Percentiles rank a stretch among this genome's conserved stretches.
These are phyloP conservation scores for Ballota nigra DNA, from an alignment of 257 asterid species.

Conservation along the genomic window DNA sequence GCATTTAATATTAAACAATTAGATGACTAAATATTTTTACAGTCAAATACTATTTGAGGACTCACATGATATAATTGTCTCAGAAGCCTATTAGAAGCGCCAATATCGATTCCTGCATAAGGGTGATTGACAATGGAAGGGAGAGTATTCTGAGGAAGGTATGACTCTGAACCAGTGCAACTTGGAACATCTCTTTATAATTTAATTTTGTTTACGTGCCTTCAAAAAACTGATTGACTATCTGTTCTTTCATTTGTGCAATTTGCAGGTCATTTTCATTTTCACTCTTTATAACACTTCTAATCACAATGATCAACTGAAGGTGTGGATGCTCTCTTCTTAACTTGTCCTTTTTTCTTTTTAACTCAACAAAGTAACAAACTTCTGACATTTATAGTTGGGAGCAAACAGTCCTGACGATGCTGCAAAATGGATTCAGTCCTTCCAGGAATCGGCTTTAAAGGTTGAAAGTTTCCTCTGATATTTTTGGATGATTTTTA, in stretches of 20 bases:
- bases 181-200: conserved; percentile 14
- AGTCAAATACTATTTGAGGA: conserved; percentile 11
- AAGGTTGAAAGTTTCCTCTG: conserved; percentile 50
- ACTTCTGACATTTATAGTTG: conserved; percentile 48
- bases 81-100: conserved; percentile 98
- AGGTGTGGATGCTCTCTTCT: conserved; percentile 54
- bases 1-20: background rate
- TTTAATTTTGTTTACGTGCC: conserved; percentile 10
- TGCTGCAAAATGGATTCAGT: conserved; percentile 94
- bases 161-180: conserved; percentile 16
- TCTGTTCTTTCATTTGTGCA: conserved; percentile 25
- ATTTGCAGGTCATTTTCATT: conserved; percentile 57
- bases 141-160: conserved; percentile 94
- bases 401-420: conserved; percentile 99
- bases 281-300: conserved; percentile 77
- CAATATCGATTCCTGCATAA: conserved; percentile 85
- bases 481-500: conserved; percentile 9
- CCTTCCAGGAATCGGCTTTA: conserved; percentile 83
- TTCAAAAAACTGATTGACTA: conserved; percentile 12
- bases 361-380: conserved; percentile 19
- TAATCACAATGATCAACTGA: conserved; percentile 81
- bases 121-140: conserved; percentile 96
- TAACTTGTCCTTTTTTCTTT: conserved; percentile 11
- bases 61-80: conserved; percentile 8
- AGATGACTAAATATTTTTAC: background rate